A percentile compares a stretch with the other conserved stretches of the same genome.
These are phyloP conservation scores for Trametes meyenii DNA, from an alignment of 768 basidiomycete genomes.

Conservation along the genomic window DNA sequence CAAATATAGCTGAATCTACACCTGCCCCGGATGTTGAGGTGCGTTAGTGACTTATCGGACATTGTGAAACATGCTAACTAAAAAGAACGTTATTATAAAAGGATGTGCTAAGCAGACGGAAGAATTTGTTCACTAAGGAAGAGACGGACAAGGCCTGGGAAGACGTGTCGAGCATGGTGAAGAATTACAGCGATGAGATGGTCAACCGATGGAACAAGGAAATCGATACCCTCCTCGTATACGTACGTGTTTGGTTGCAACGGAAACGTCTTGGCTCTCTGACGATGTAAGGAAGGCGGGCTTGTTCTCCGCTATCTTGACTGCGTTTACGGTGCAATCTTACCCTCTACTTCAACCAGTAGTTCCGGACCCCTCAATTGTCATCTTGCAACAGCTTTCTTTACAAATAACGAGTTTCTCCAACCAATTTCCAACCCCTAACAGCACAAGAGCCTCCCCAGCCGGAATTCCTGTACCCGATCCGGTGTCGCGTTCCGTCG, in stretches of 20 bases:
- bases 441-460: not conserved
- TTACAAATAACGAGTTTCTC: not conserved
- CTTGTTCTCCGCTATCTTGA: slow-evolving; percentile 13
- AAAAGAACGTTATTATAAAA: too few relatives aligned
- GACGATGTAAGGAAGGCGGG: slow-evolving; percentile 2
- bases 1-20: too few relatives aligned
- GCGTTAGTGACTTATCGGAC: too few relatives aligned
- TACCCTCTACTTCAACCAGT: not conserved
- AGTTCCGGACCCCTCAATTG: not conserved
- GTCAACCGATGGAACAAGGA: slow-evolving; percentile 10
- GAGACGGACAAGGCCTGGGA: not conserved
- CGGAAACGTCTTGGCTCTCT: not conserved
- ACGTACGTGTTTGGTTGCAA: slow-evolving; percentile 3
- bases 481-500: slow-evolving; percentile 1
- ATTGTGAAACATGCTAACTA: too few relatives aligned
- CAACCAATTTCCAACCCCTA: not conserved
- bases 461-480: not conserved
- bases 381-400: not conserved
- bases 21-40: too few relatives aligned
- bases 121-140: too few relatives aligned
- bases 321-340: slow-evolving; percentile 5
- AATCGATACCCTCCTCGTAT: slow-evolving; percentile 13
- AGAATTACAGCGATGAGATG: not conserved
- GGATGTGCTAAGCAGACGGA: too few relatives aligned
- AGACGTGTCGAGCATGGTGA: not conserved